These are phyloP conservation scores for Haematococcus lacustris DNA, from an alignment of 139 green algal species.

Conservation along the genomic window DNA sequence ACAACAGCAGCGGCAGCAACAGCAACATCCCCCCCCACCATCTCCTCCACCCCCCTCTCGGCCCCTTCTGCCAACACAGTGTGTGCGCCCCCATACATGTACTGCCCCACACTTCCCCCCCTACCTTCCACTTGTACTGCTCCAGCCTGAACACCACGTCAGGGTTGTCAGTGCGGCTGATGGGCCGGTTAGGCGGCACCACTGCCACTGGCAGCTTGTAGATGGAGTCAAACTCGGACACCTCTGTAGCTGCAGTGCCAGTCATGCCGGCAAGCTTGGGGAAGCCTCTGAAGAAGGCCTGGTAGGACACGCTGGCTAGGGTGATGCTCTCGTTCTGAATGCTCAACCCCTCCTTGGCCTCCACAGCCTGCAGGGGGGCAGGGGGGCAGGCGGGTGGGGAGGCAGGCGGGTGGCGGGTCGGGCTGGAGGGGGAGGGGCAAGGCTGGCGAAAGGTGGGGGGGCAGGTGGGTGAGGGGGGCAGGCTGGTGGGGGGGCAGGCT, in stretches of 20 bases:
- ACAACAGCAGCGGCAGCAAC: no score
- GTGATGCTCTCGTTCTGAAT: constrained; percentile 95
- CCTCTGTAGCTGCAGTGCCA: constrained; percentile 90
- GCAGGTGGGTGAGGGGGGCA: not conserved
- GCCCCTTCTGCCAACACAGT: no score
- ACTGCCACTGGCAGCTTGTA: constrained; percentile 90
- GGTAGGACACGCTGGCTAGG: constrained; percentile 92
- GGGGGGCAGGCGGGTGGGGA: not conserved
- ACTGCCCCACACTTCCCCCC: no score
- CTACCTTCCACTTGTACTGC: constrained; percentile 76
- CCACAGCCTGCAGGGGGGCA: constrained; percentile 68
- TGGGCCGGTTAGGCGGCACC: constrained; percentile 49
- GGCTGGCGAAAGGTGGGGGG: not conserved
- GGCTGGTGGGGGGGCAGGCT: no score
- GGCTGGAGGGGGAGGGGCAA: no score
- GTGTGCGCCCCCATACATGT: no score
- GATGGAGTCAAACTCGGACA: constrained; percentile 91
- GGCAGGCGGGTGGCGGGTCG: not conserved
- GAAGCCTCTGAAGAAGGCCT: constrained; percentile 74
- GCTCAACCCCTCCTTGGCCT: constrained; percentile 94
- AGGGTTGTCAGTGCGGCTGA: constrained; percentile 70
- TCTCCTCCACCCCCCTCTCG: no score
- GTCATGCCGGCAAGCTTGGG: constrained; percentile 81
- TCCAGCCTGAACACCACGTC: constrained; percentile 90
- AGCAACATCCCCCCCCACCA: no score